phyloP scores from a whole-genome alignment of 257 asterid species.

The Salvia hispanica region DNA sequence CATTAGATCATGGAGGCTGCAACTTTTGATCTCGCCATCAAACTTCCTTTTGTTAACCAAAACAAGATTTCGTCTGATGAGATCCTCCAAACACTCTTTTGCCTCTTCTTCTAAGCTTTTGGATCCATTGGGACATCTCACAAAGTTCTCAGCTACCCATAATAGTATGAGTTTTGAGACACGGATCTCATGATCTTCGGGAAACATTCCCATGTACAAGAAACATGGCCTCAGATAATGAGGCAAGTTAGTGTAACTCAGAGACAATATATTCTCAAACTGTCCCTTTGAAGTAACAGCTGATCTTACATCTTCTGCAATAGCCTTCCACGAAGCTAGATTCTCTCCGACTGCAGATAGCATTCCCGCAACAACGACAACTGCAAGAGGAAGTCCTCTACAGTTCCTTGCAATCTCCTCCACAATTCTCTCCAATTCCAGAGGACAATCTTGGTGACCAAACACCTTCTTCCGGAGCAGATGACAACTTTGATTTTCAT shows the following conservation, averaged over 20 bases:
- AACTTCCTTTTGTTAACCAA: background rate
- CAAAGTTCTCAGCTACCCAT: slow-evolving; percentile 6
- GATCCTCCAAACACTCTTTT: slow-evolving; percentile 16
- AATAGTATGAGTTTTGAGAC: background rate
- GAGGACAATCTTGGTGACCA: background rate
- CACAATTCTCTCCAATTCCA: slow-evolving; percentile 10
- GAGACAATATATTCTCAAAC: background rate
- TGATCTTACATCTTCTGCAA: background rate
- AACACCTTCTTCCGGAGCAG: background rate
- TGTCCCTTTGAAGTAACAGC: background rate
- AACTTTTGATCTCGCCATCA: slow-evolving; percentile 11
- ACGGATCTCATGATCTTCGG: background rate
- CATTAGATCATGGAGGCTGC: background rate
- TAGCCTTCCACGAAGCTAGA: background rate
- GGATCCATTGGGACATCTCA: background rate
- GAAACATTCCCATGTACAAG: background rate
- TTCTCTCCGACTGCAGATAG: background rate
- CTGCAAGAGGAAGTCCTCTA: slow-evolving; percentile 14
- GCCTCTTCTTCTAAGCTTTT: background rate
- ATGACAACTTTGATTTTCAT: background rate
- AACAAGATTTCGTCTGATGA: slow-evolving; percentile 6
- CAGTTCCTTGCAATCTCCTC: slow-evolving; percentile 11
- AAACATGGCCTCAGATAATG: slow-evolving; percentile 16
- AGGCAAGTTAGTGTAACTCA: slow-evolving; percentile 2
- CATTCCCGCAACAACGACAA: background rate